These are phyloP conservation scores for Mariannaea elegans DNA, from an alignment of 2,329 filamentous ascomycete species.

Conservation along the genomic window DNA sequence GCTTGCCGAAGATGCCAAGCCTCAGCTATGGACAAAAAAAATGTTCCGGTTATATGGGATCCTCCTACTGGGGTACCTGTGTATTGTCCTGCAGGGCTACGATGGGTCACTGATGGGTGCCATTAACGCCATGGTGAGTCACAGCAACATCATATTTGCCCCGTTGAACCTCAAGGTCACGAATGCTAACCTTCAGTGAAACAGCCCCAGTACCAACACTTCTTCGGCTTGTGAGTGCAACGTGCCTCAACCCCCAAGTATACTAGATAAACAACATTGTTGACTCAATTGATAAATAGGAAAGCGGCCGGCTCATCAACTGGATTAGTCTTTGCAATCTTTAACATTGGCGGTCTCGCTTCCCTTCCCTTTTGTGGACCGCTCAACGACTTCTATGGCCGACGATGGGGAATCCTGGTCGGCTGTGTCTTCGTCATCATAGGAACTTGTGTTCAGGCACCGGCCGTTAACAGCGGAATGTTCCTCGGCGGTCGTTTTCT, in stretches of 20 bases:
- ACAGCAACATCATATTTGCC: too few relatives aligned
- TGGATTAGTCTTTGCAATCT: slow-evolving; percentile 53
- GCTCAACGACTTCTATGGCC: slow-evolving; percentile 51
- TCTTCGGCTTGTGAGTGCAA: slow-evolving; percentile 26
- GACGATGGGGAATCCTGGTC: slow-evolving; percentile 52
- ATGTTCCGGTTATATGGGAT: slow-evolving; percentile 62
- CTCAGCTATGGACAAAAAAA: slow-evolving; percentile 57
- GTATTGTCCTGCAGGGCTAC: slow-evolving; percentile 54
- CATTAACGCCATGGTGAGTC: slow-evolving; percentile 35
- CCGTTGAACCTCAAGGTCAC: too few relatives aligned
- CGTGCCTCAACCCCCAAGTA: not conserved
- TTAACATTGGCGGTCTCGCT: slow-evolving; percentile 54
- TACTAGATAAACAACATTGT: not conserved
- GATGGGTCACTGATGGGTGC: slow-evolving; percentile 37
- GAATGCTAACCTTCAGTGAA: too few relatives aligned
- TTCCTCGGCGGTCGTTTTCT: slow-evolving; percentile 63
- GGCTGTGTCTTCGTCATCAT: slow-evolving; percentile 52
- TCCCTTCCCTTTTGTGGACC: slow-evolving; percentile 52
- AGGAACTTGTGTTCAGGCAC: slow-evolving; percentile 51
- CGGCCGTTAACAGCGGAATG: slow-evolving; percentile 42
- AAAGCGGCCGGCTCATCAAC: slow-evolving; percentile 28
- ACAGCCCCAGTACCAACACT: slow-evolving; percentile 31
- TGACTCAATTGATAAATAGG: slow-evolving; percentile 14
- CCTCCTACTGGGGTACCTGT: slow-evolving; percentile 59
- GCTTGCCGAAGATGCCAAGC: slow-evolving; percentile 47